A percentile compares a stretch with the other conserved stretches of the same genome.
Conservation (phyloP, 352 stramenopile genomes). For the Phytophthora capsici region DNA sequence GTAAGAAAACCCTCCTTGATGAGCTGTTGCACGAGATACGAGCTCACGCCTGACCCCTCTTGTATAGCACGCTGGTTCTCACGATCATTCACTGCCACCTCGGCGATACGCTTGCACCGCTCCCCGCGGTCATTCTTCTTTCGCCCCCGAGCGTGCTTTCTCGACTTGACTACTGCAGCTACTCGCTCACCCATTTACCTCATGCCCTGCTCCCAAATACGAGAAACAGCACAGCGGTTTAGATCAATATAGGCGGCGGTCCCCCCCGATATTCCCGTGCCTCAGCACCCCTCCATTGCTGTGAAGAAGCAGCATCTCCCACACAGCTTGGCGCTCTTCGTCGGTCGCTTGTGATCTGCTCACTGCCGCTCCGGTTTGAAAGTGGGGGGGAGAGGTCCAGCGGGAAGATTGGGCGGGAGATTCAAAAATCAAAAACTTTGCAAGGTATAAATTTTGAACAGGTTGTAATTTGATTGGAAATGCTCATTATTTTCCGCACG, state of each 20-base stretch:
- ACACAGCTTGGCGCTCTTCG: neutral
- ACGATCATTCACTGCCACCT: too few species aligned
- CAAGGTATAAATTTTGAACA: neutral
- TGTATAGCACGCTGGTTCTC: too few species aligned
- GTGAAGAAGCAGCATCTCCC: neutral
- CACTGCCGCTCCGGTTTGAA: neutral
- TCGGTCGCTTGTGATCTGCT: neutral
- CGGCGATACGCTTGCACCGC: too few species aligned
- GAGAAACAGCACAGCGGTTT: neutral
- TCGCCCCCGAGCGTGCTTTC: neutral
- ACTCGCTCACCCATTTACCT: neutral
- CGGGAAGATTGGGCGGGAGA: neutral
- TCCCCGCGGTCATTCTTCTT: slow-evolving; percentile 3
- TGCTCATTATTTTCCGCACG: neutral
- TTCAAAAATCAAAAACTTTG: neutral
- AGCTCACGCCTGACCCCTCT: too few species aligned
- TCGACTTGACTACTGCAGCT: slow-evolving; percentile 3
- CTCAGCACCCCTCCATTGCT: neutral
- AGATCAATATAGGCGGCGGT: neutral
- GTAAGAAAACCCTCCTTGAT: too few species aligned
- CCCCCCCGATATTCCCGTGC: neutral
- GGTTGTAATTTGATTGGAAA: neutral
- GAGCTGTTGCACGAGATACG: too few species aligned
- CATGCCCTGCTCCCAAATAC: neutral
- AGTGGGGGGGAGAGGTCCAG: neutral